A percentile compares a stretch with the other conserved stretches of the same genome.
Evolutionary conservation across 73 alveolate species (phyloP).

Genomic region (Paramecium sonneborni): DNA sequence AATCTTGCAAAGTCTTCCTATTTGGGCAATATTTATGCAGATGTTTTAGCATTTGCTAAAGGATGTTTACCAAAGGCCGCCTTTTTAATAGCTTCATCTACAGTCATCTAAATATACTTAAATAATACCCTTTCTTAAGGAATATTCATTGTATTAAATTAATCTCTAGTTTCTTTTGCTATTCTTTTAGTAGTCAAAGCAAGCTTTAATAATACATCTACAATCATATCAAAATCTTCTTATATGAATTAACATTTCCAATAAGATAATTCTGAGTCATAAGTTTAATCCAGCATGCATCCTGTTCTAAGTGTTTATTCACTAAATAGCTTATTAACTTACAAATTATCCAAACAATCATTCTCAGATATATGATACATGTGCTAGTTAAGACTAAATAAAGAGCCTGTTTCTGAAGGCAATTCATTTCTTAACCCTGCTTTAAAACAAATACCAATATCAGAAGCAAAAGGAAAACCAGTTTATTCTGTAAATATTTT

Average conservation of each 20-base stretch:
- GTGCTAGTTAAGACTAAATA: conserved; percentile 31
- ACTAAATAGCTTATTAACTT: background rate
- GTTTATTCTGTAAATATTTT: conserved; percentile 34
- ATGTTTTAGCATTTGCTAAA: background rate
- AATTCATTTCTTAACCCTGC: conserved; percentile 56
- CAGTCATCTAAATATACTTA: background rate
- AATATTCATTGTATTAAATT: background rate
- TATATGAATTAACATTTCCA: conserved; percentile 53
- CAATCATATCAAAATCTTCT: conserved; percentile 33
- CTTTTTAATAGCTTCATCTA: conserved; percentile 25
- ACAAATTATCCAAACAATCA: conserved; percentile 42
- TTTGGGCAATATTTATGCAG: background rate
- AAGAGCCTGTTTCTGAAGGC: background rate
- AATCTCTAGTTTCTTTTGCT: conserved; percentile 46
- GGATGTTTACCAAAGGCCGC: conserved; percentile 42
- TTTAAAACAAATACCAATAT: conserved; percentile 47
- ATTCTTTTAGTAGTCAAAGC: conserved; percentile 2
- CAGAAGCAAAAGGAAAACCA: conserved; percentile 42
- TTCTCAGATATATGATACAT: conserved; percentile 45
- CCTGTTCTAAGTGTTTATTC: conserved; percentile 39
- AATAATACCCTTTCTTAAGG: background rate
- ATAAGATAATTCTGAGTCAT: conserved; percentile 43
- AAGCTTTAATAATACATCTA: conserved; percentile 28
- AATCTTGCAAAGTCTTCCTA: conserved; percentile 22
- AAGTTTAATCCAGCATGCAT: conserved; percentile 30